A percentile compares a stretch with the other conserved stretches of the same genome.
Evolutionary conservation across 2,329 filamentous ascomycete genomes (phyloP).

Genomic region (Diaporthe caulivora): DNA sequence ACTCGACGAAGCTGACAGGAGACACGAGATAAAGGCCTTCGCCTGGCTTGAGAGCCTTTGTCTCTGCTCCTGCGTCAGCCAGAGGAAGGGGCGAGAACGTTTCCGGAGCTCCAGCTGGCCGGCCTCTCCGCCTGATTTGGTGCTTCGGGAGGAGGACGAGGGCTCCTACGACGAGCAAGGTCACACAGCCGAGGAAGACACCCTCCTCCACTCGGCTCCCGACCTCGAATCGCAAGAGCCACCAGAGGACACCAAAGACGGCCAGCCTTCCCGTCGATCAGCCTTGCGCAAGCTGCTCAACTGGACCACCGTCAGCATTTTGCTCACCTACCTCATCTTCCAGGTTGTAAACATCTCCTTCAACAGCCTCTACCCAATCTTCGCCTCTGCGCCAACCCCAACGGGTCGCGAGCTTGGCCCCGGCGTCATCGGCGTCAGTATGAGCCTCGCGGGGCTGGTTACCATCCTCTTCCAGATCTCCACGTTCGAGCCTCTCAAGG

Average conservation of each 20-base stretch:
- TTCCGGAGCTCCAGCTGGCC: slow-evolving; percentile 46
- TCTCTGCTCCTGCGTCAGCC: slow-evolving; percentile 40
- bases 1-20: slow-evolving; percentile 62
- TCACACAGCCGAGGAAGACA: slow-evolving; percentile 28
- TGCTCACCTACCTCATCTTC: slow-evolving; percentile 91
- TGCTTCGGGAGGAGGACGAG: slow-evolving; percentile 29
- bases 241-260: slow-evolving; percentile 60
- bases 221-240: slow-evolving; percentile 42
- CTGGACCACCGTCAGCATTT: slow-evolving; percentile 83
- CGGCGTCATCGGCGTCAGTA: slow-evolving; percentile 84
- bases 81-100: slow-evolving; percentile 41
- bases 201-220: slow-evolving; percentile 29
- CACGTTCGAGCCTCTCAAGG: slow-evolving; percentile 83
- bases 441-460: slow-evolving; percentile 85
- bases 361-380: slow-evolving; percentile 95
- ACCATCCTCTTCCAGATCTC: slow-evolving; percentile 93
- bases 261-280: slow-evolving; percentile 54
- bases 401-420: slow-evolving; percentile 82
- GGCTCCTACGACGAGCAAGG: slow-evolving; percentile 41
- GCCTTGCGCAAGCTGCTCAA: slow-evolving; percentile 75
- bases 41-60: slow-evolving; percentile 47
- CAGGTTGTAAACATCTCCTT: slow-evolving; percentile 95
- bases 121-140: slow-evolving; percentile 22
- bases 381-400: slow-evolving; percentile 80
- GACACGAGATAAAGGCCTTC: slow-evolving; percentile 41